Conservation (phyloP, 371 early-diverging fungal genomes). For the Mucor sp. region DNA sequence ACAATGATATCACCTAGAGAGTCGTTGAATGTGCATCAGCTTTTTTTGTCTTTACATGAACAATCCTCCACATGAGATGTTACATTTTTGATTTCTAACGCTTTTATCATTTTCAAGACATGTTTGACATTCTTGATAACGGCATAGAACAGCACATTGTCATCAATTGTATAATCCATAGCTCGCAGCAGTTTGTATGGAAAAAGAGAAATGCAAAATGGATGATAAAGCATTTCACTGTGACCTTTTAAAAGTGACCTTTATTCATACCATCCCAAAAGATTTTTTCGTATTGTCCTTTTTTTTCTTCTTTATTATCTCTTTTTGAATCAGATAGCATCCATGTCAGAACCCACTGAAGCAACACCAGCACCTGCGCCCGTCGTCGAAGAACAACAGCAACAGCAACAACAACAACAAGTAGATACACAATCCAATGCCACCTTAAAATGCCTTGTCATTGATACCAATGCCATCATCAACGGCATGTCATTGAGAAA, state of each 20-base stretch:
- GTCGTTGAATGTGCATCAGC: not conserved
- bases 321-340: not conserved
- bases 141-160: slow-evolving; percentile 12
- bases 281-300: not conserved
- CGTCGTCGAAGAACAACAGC: not conserved
- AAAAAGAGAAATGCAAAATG: not conserved
- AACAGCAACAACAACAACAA: not conserved
- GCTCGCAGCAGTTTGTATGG: not conserved
- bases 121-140: slow-evolving; percentile 7
- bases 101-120: slow-evolving; percentile 5
- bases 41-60: not conserved
- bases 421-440: not conserved
- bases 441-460: slow-evolving; percentile 46
- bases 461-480: slow-evolving; percentile 69
- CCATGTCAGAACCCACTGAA: slow-evolving; percentile 15
- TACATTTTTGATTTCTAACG: slow-evolving; percentile 18
- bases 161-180: slow-evolving; percentile 13
- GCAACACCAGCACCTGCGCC: not conserved
- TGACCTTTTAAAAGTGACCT: not conserved
- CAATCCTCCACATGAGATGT: not conserved
- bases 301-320: not conserved
- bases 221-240: not conserved
- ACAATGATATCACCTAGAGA: not conserved
- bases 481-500: slow-evolving; percentile 44
- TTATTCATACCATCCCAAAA: not conserved